Evolutionary conservation across 2,329 filamentous ascomycete species (phyloP), one percentile per base, ranked within the genome.

Genomic region (Colletotrichum phormii): DNA sequence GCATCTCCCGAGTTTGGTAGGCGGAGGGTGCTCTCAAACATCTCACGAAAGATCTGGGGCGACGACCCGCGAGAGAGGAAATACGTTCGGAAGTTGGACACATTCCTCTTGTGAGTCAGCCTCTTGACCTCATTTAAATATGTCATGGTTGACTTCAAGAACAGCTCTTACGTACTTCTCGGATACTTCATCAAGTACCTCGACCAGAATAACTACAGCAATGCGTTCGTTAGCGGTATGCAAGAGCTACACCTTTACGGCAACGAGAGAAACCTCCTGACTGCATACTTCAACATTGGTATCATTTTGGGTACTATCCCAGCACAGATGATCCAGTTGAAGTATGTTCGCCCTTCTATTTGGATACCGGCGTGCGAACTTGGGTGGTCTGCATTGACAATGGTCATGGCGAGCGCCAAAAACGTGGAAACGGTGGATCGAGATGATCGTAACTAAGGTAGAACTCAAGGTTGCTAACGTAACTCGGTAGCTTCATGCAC

Each of bases 81-180:
- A 22, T 49, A 49, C n/a, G 42, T 49, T 49, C 42, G 42, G 18
- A 49, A 49, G 8, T 49, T 49, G 42, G 18, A 49, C 18, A 49
- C 42, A 1, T 49, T 49, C 42, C 42, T 49, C 42, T 49, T 49
- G 42, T 49, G 8, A n/a, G 42, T 11, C 42, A 8, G 42, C 15
- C 18, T n/a, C 7, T 3, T n/a, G 1, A 49, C 7, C 9, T 5
- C 1, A 5, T 49, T 5, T 2, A 1, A 35, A 5, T 8, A 9
- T 49, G 42, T n/a, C 4, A 0, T 7, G 2, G 22, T 18, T 49
- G 42, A 49, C 18, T 8, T n/a, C 9, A 7, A n/a, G 0, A 1
- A 49, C 2, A 49, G 42, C 42, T 49, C 42, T 49, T 49, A 49
- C 18, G 42, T 49, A 5, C 42, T 49, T 49, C 42, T 49, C 7